Evolutionary conservation across 768 basidiomycete species (phyloP).

Genomic region (Suillus spraguei): DNA sequence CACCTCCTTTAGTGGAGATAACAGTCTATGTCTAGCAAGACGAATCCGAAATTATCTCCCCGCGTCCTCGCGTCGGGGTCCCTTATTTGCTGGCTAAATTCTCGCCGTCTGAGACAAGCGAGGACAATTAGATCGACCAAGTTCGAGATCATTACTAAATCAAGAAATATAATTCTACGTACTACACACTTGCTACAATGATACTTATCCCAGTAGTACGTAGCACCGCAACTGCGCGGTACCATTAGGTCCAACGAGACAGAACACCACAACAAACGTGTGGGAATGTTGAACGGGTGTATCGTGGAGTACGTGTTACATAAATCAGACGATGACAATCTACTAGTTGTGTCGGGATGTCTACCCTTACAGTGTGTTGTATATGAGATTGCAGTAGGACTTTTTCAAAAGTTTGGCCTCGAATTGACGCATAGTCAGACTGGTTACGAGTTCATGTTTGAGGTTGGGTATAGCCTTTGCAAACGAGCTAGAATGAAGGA

Average conservation of each 20-base stretch:
- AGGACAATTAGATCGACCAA: not conserved
- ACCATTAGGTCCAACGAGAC: not conserved
- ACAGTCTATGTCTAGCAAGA: not conserved
- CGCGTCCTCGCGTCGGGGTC: too few species aligned
- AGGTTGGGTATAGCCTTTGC: slow-evolving; percentile 54
- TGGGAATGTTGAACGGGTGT: not conserved
- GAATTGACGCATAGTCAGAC: too few species aligned
- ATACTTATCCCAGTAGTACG: not conserved
- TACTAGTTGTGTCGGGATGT: too few species aligned
- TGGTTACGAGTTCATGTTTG: too few species aligned
- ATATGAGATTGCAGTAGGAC: too few species aligned
- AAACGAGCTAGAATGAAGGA: slow-evolving; percentile 55
- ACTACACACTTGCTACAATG: not conserved
- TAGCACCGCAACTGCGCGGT: not conserved
- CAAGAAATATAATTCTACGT: not conserved
- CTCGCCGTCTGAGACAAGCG: too few species aligned
- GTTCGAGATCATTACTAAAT: not conserved
- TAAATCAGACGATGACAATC: not conserved
- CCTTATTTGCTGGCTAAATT: too few species aligned
- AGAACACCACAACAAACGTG: not conserved
- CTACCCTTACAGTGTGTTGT: too few species aligned
- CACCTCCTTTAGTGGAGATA: too few species aligned
- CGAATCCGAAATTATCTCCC: too few species aligned
- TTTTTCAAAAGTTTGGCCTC: too few species aligned
- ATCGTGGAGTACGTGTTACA: not conserved